phyloP scores from a whole-genome alignment of 2,329 filamentous ascomycete species.

The Botrytis fabae region DNA sequence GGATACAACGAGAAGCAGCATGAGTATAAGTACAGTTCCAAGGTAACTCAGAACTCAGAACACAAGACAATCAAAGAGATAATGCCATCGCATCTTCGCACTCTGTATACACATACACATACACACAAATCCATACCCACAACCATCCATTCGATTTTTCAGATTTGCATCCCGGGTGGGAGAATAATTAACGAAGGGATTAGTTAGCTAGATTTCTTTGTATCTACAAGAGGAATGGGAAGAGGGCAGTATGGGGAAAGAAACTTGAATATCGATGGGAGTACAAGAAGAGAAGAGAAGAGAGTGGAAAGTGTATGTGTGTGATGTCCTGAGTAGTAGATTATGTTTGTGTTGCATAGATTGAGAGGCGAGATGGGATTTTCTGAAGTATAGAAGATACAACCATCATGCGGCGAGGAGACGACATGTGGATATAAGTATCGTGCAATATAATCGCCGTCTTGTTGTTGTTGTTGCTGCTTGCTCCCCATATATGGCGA shows the following conservation, averaged over 20 bases:
- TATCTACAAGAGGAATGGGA: not conserved
- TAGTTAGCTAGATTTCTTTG: too few species aligned
- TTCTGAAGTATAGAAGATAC: not conserved
- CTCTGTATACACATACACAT: too few species aligned
- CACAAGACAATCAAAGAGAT: not conserved
- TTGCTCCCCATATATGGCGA: not conserved
- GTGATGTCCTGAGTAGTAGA: not conserved
- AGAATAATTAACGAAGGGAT: not conserved
- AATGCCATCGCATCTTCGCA: fast-evolving
- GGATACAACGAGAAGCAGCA: too few species aligned
- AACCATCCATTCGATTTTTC: too few species aligned
- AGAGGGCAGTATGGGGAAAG: not conserved
- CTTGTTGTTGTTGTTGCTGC: not conserved
- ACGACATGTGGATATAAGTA: not conserved
- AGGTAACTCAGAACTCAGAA: too few species aligned
- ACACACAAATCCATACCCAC: too few species aligned
- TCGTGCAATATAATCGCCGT: not conserved
- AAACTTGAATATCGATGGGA: not conserved
- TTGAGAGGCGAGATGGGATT: not conserved
- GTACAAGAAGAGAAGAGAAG: not conserved
- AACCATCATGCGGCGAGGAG: not conserved
- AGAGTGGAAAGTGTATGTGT: not conserved
- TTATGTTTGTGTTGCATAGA: not conserved
- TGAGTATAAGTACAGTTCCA: too few species aligned
- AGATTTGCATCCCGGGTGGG: not conserved